These are phyloP conservation scores for California macrophylla DNA, from an alignment of 441 rosid species.

Conservation along the genomic window DNA sequence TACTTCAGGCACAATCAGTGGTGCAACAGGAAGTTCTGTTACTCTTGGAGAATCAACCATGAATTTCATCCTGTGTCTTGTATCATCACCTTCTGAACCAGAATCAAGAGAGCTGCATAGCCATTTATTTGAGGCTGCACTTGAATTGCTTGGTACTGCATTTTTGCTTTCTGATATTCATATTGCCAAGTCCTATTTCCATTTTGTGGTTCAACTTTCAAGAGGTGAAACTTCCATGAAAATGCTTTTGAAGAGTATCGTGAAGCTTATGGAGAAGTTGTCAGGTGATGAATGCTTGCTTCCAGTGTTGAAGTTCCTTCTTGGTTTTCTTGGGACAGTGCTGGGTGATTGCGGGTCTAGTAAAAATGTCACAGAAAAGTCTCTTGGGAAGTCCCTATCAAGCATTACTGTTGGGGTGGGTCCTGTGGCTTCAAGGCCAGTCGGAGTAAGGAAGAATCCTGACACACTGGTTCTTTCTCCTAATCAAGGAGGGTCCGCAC, in stretches of 20 bases:
- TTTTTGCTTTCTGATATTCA: constrained; percentile 78
- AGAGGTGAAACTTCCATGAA: constrained; percentile 59
- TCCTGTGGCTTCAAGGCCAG: constrained; percentile 45
- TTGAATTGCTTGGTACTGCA: constrained; percentile 71
- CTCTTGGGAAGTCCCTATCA: constrained; percentile 42
- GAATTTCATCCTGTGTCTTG: constrained; percentile 63
- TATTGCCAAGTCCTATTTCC: constrained; percentile 71
- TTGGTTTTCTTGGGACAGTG: constrained; percentile 76
- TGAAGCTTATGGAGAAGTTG: constrained; percentile 75
- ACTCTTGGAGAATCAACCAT: constrained; percentile 78
- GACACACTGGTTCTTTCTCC: constrained; percentile 62
- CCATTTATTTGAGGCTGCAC: constrained; percentile 85
- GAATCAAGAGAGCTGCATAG: constrained; percentile 43
- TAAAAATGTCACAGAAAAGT: constrained; percentile 42
- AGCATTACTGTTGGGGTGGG: constrained; percentile 38
- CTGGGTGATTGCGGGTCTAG: constrained; percentile 57
- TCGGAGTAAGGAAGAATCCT: constrained; percentile 67
- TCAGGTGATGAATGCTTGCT: constrained; percentile 60
- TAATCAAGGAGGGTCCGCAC: constrained; percentile 61
- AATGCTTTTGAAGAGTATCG: constrained; percentile 57
- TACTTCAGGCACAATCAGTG: constrained; percentile 37
- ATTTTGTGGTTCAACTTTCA: constrained; percentile 73
- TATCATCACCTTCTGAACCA: constrained; percentile 44
- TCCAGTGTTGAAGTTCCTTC: constrained; percentile 80
- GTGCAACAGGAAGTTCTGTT: constrained; percentile 56